phyloP scores from a whole-genome alignment of 1,284 basidiomycete species.

The Pseudozyma sp. region DNA sequence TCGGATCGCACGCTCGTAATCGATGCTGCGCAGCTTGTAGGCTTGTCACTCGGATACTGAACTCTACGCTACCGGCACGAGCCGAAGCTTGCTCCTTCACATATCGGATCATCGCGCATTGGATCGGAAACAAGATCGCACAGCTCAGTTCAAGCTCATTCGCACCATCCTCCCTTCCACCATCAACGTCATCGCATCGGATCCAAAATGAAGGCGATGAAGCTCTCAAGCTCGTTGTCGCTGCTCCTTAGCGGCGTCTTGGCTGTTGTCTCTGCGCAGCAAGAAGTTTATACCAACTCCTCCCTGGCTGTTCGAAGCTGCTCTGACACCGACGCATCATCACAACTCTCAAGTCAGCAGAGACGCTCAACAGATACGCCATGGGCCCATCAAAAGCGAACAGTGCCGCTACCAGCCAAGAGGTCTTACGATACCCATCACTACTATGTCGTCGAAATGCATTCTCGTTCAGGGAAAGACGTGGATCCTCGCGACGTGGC shows the following conservation, averaged over 20 bases:
- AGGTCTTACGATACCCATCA: slow-evolving; percentile 80
- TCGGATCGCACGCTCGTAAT: too few species aligned
- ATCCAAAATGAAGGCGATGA: slow-evolving; percentile 22
- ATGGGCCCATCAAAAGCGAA: slow-evolving; percentile 43
- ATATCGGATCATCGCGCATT: not conserved
- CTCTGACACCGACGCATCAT: slow-evolving; percentile 5
- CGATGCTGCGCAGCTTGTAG: too few species aligned
- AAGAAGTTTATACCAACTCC: not conserved
- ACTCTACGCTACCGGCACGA: not conserved
- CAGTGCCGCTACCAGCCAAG: slow-evolving; percentile 55
- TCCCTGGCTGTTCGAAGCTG: slow-evolving; percentile 22
- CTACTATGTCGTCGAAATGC: slow-evolving; percentile 88
- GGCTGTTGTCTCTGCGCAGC: slow-evolving; percentile 19
- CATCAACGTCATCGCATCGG: not conserved
- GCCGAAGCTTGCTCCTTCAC: not conserved
- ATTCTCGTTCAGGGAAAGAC: slow-evolving; percentile 72
- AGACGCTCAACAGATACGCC: slow-evolving; percentile 19
- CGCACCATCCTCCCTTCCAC: not conserved
- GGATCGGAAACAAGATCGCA: too few species aligned
- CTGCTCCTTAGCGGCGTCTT: slow-evolving; percentile 40
- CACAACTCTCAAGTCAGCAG: slow-evolving; percentile 10
- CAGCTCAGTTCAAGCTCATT: not conserved
- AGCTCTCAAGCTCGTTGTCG: slow-evolving; percentile 27
- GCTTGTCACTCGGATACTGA: too few species aligned
- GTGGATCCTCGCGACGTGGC: slow-evolving; percentile 71